Base-by-base conservation (phyloP, 2,329 filamentous ascomycete genomes). In the Pestalotiopsis fici region DNA sequence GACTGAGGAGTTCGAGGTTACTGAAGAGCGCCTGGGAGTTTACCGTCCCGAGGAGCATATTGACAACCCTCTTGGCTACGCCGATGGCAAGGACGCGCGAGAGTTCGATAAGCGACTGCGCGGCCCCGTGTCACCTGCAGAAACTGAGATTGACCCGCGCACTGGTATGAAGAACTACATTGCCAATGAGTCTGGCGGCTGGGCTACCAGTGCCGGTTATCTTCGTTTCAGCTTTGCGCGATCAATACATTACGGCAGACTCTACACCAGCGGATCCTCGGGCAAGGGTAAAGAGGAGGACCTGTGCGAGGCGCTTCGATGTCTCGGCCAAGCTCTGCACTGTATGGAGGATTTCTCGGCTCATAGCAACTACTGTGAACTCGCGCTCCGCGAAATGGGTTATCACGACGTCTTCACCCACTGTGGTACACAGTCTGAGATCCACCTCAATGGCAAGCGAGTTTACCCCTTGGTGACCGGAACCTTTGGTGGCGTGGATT, bases 91-190 rank as follows among this genome's bases (percentile, higher is more conserved):
- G 71, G 96, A 99, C 81, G 96, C 96, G 4, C 88, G 93, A 69
- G 88, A 92, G 74, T 94, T 89, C 75, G 96, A 98, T 77, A 82
- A 86, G 47, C 91, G 96, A 28, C 88, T 98, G 7, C 91, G 96
- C 63, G 92, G 90, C 1, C 95, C 95, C 0, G 90, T 98, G 9
- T 83, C 88, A 68, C 86, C 87, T 4, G 79, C 87, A 54, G 93
- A 96, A 75, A 88, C 93, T 23, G 89, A 93, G 68, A 87, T 96
- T 66, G 93, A 96, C 74, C 82, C 82, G 39, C 82, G 87, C 5
- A 96, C 93, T 1, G 95, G 95, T n/a, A 97, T 99, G 95, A 99
- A 98, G 81, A 98, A 98, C 78, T 99, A 99, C 79, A 98, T 99
- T 72, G 90, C 95, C 68, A 98, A 98, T 75, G 95, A 98, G 78